These are phyloP conservation scores for Linnemannia zychae DNA, from an alignment of 192 early-diverging fungal genomes.

Conservation along the genomic window DNA sequence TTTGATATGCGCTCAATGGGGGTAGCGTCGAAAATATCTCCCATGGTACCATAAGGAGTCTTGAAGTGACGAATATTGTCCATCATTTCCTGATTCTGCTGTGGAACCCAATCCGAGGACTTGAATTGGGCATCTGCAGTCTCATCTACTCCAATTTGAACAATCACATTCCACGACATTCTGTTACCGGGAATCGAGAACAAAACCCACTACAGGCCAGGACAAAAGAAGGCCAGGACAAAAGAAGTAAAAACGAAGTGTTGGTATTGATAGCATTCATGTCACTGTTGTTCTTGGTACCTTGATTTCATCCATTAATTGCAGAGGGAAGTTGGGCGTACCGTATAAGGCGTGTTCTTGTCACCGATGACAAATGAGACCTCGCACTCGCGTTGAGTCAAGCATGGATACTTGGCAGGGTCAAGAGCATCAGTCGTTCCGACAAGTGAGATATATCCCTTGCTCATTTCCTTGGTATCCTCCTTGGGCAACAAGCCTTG, in stretches of 20 bases:
- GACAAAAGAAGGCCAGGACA: background rate
- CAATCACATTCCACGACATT: background rate
- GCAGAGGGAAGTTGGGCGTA: too few relatives aligned
- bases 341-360: background rate
- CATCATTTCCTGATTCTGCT: background rate
- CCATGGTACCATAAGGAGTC: background rate
- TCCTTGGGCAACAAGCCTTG: background rate
- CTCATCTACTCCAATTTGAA: background rate
- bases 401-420: background rate
- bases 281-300: background rate
- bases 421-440: slow-evolving; percentile 21
- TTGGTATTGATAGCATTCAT: background rate
- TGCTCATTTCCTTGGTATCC: background rate
- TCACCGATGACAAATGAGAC: background rate
- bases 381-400: background rate
- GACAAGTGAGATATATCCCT: slow-evolving; percentile 15
- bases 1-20: slow-evolving; percentile 3
- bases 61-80: slow-evolving; percentile 8
- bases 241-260: background rate
- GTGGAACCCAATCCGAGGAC: slow-evolving; percentile 21
- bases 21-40: slow-evolving; percentile 12
- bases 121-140: background rate
- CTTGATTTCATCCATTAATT: too few relatives aligned
- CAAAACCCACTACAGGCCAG: background rate
- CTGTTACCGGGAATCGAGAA: slow-evolving; percentile 6